phyloP scores from a whole-genome alignment of 805 yeast genomes.

The Wickerhamomyces canadensis region DNA sequence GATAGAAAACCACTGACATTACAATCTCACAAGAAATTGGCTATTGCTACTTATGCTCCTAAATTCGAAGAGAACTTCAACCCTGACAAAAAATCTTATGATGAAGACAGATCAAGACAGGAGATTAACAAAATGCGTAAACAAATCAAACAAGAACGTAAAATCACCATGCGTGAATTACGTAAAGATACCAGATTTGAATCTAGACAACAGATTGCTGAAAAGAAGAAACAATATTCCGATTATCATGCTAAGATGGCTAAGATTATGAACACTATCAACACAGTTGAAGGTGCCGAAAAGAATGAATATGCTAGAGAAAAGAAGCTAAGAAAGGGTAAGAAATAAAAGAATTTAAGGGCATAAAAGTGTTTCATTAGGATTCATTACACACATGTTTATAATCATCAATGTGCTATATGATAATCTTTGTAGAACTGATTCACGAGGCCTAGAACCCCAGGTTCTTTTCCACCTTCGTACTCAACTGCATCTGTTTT shows the following conservation, averaged over 20 bases:
- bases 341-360: conserved; percentile 21
- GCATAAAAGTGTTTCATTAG: neutral
- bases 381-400: neutral
- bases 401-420: conserved; percentile 9
- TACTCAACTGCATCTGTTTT: conserved; percentile 28
- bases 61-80: conserved; percentile 93
- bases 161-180: conserved; percentile 80
- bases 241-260: conserved; percentile 91
- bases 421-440: conserved; percentile 59
- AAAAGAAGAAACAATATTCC: conserved; percentile 66
- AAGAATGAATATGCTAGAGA: conserved; percentile 90
- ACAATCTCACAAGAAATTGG: conserved; percentile 79
- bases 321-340: conserved; percentile 55
- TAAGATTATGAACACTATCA: conserved; percentile 75
- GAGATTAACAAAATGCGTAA: conserved; percentile 80
- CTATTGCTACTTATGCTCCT: conserved; percentile 83
- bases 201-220: conserved; percentile 77
- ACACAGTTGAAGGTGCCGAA: conserved; percentile 93
- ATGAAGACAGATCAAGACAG: conserved; percentile 72
- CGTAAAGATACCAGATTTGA: conserved; percentile 84
- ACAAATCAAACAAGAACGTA: conserved; percentile 87
- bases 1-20: conserved; percentile 67
- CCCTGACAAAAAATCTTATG: conserved; percentile 91
- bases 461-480: conserved; percentile 30
- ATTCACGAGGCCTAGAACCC: conserved; percentile 76